phyloP scores from a whole-genome alignment of 2,329 filamentous ascomycete genomes.

The Fusarium anthophilum region DNA sequence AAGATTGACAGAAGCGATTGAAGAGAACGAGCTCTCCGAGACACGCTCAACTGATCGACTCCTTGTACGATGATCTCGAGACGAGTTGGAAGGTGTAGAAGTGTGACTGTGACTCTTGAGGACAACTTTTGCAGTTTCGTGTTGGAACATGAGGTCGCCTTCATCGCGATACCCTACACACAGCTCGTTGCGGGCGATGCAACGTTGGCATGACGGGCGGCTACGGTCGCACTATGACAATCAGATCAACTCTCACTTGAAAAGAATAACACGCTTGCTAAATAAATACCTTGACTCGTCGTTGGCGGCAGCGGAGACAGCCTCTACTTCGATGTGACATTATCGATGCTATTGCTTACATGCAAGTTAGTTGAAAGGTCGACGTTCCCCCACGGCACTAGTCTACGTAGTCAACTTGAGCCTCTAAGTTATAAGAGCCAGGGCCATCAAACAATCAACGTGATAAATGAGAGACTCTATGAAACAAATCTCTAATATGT shows the following conservation, averaged over 20 bases:
- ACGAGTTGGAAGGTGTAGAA: constrained; percentile 13
- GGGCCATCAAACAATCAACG: background rate
- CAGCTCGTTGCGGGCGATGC: constrained; percentile 48
- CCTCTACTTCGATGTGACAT: constrained; percentile 46
- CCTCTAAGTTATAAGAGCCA: background rate
- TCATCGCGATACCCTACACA: constrained; percentile 53
- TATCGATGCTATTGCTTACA: background rate
- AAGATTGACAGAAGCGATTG: background rate
- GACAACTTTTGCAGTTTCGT: constrained; percentile 48
- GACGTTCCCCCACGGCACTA: constrained; percentile 14
- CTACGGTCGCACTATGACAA: constrained; percentile 45
- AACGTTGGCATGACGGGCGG: constrained; percentile 49
- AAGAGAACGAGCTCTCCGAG: background rate
- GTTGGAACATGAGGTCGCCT: constrained; percentile 48
- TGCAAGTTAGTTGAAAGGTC: background rate
- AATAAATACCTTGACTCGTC: constrained; percentile 41
- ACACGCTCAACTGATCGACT: constrained; percentile 24
- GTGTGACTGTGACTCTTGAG: constrained; percentile 19
- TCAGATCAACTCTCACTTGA: background rate
- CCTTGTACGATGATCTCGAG: constrained; percentile 8
- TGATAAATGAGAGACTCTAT: background rate
- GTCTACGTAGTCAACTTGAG: background rate
- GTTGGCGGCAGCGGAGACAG: constrained; percentile 46
- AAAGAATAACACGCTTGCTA: background rate
- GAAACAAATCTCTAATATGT: background rate